Base-by-base conservation (phyloP, 2,329 filamentous ascomycete genomes). In the Phyllosticta citriasiana region DNA sequence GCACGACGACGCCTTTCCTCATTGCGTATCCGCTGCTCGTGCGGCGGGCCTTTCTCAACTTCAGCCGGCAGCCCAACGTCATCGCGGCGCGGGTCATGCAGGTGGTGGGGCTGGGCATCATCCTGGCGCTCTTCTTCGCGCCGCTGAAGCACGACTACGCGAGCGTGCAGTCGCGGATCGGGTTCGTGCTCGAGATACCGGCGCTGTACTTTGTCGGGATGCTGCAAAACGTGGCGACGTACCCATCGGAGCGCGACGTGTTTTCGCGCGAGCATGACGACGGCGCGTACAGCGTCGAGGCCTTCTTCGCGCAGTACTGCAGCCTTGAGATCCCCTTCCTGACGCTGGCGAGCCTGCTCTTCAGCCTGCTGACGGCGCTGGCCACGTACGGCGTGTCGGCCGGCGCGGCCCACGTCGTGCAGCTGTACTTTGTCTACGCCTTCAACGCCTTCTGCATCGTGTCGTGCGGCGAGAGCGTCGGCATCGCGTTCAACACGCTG, bases 401-500 rank as follows among this genome's bases (percentile, higher is more conserved):
- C 3, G 87, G 86, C 0, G 76, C 91, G 10, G 80, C 85, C 5
- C 80, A 83, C 33, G 87, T 84, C 0, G 79, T 76, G 0, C 75
- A 80, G 63, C 83, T 89, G 71, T 88, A 87, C 71, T 88, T 90
- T 66, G 80, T 88, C 52, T 78, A 81, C 57, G 79, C 83, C 2
- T 89, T 87, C 72, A 84, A 86, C 65, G 85, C 84, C 64, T 90
- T 91, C 68, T 87, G 84, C 65, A 83, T 91, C 60, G 86, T 89
- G 16, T 86, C 79, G 59, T 90, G 87, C 67, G 88, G 88, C 26
- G 88, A 91, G 76, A 88, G 84, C 59, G 69, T 91, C 0, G 88
- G 88, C 0, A 91, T 92, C 68, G 84, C 90, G 75, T 91, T 91
- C 77, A 90, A 90, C 74, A 91, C 88, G 0, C 74, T 91, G 8